Conservation (phyloP, 1,284 basidiomycete genomes). For the Porodaedalea pini region DNA sequence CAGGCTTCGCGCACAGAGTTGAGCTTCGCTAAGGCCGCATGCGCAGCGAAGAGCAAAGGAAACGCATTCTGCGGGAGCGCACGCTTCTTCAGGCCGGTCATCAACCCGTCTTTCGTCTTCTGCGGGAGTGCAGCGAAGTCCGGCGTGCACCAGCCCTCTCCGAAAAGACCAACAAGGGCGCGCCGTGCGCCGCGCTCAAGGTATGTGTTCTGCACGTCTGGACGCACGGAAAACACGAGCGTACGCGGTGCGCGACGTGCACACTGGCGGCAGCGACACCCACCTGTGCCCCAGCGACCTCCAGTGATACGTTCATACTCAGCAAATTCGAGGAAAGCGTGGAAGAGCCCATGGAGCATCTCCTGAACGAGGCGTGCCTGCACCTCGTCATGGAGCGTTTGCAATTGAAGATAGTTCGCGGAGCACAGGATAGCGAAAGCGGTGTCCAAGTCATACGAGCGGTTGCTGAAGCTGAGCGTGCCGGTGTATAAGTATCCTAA, state of each 20-base stretch:
- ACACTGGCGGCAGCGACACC: conserved; percentile 80
- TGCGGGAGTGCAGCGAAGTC: conserved; percentile 73
- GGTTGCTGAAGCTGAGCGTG: conserved; percentile 87
- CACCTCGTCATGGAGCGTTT: conserved; percentile 73
- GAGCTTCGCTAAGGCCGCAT: conserved; percentile 58
- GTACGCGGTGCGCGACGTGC: conserved; percentile 73
- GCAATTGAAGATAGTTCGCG: conserved; percentile 77
- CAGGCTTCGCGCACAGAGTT: conserved; percentile 57
- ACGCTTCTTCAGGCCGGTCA: conserved; percentile 67
- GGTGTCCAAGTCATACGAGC: conserved; percentile 89
- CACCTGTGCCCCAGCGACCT: conserved; percentile 72
- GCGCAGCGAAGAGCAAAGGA: conserved; percentile 61
- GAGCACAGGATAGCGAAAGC: conserved; percentile 88
- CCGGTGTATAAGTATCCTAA: conserved; percentile 94
- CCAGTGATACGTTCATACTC: conserved; percentile 70
- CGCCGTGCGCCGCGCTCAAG: conserved; percentile 70
- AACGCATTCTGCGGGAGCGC: conserved; percentile 66
- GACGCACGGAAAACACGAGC: conserved; percentile 70
- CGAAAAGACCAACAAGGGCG: conserved; percentile 77
- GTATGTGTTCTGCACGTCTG: conserved; percentile 71
- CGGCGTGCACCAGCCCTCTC: conserved; percentile 78
- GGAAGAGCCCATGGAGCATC: conserved; percentile 86
- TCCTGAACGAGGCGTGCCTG: conserved; percentile 81
- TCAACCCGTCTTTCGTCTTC: conserved; percentile 61
- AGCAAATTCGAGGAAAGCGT: conserved; percentile 73